Evolutionary conservation across 768 basidiomycete genomes (phyloP), one percentile per base, ranked within the genome.

Genomic region (Suillus ampliporus): DNA sequence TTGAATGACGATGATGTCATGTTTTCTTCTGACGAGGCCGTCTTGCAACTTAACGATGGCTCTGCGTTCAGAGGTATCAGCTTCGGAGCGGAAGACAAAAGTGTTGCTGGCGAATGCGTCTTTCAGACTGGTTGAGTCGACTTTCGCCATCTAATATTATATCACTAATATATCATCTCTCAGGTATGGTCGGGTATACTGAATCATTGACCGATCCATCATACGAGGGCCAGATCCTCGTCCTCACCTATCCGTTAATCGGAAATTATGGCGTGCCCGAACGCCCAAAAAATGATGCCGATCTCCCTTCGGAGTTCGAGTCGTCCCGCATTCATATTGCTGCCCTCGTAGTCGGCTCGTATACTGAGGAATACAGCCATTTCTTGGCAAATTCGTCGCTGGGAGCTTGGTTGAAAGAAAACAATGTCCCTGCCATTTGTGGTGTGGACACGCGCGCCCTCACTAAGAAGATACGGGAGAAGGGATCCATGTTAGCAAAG

Each of bases 101-200:
- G 93, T 72, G 84, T 97, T 37, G 85, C 97, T 19, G 97, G 97
- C 69, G 97, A 99, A 86, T 99, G 97, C 77, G 97, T 99, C 72
- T 99, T 99, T 80, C 97, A 98, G 82, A 99, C 97, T 44, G 97
- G 97, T 96, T 72, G 75, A 90, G 68, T 71, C 51, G 65, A 57
- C 61, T 65, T 57, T 63, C 23, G 4, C 44, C 15, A 13, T 47
- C 59, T 57, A 63, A 62, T 61, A 58, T 57, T 64, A 58, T 64
- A 3, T 40, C 26, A 60, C 50, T 57, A 61, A 67, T 67, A 62
- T 71, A 71, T 61, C 53, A 47, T 60, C 26, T 64, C 26, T 58
- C 71, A 99, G 97, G 97, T 61, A 99, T 99, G 97, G 95, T 99
- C 61, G 97, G 97, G 35, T 99, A 99, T 77, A 95, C 94, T 41